phyloP scores from a whole-genome alignment of 495 filamentous ascomycete genomes.

The Bryoglossum gracile region DNA sequence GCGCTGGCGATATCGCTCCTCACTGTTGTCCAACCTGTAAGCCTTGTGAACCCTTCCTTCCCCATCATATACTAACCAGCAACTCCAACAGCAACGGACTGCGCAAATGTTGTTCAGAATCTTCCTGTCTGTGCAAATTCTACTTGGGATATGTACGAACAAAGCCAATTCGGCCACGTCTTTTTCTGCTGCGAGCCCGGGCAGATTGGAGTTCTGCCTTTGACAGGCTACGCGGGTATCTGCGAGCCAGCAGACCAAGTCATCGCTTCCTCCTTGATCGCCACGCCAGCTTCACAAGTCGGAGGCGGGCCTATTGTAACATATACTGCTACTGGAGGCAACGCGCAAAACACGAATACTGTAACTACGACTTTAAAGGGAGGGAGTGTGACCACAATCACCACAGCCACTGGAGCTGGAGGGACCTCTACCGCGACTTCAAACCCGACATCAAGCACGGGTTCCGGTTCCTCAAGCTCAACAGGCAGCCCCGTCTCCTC shows the following conservation, averaged over 20 bases:
- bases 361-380: too few species aligned
- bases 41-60: not conserved
- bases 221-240: conserved; percentile 5
- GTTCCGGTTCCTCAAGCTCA: not conserved
- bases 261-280: conserved; percentile 3
- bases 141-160: conserved; percentile 14
- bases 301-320: conserved; percentile 5
- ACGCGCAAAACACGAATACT: not conserved
- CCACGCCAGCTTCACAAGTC: conserved; percentile 5
- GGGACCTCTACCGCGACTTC: too few species aligned
- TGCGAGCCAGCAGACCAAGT: conserved; percentile 3
- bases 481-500: not conserved
- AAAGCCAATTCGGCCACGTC: not conserved
- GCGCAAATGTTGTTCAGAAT: conserved; percentile 5
- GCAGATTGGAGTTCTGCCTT: conserved; percentile 8
- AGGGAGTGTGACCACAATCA: not conserved
- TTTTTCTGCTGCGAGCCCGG: conserved; percentile 17
- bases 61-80: not conserved
- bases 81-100: conserved; percentile 6
- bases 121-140: conserved; percentile 14
- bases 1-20: not conserved
- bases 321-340: not conserved
- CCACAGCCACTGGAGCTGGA: too few species aligned
- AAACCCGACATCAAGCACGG: too few species aligned
- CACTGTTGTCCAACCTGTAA: conserved; percentile 15